Percentiles rank a stretch among this genome's conserved stretches.
Evolutionary conservation across 2,329 filamentous ascomycete species (phyloP).

Genomic region (Sclerotinia nivalis): DNA sequence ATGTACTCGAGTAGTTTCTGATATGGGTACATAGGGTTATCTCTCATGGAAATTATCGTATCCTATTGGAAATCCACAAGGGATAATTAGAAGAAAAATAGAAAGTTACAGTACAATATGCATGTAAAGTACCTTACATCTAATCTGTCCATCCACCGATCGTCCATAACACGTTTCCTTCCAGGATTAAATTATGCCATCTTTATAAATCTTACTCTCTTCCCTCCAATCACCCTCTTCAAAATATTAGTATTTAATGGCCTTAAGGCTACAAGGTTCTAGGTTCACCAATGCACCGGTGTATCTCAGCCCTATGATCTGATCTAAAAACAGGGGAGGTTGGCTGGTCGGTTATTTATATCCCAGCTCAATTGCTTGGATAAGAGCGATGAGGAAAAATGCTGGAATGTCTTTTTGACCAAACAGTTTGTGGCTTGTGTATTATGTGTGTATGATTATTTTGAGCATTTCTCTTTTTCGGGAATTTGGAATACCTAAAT

Average conservation of each 20-base stretch:
- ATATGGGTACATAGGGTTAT: no score
- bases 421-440: conserved; percentile 2
- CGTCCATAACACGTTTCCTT: conserved; percentile 22
- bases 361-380: conserved; percentile 7
- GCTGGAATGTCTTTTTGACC: background rate
- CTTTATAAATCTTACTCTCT: conserved; percentile 7
- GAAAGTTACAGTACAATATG: background rate
- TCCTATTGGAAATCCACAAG: background rate
- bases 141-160: conserved; percentile 11
- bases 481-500: background rate
- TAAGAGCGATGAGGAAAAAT: background rate
- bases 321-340: conserved; percentile 6
- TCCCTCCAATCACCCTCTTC: conserved; percentile 4
- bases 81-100: background rate
- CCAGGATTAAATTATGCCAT: conserved; percentile 12
- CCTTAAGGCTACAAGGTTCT: conserved; percentile 7
- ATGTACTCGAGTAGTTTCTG: background rate
- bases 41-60: no score
- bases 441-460: conserved; percentile 8
- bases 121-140: conserved; percentile 17
- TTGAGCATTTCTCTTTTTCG: background rate
- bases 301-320: conserved; percentile 25
- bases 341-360: conserved; percentile 24
- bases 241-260: background rate
- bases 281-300: background rate